These are phyloP conservation scores for Geoglossum cookeanum DNA, from an alignment of 2,329 filamentous ascomycete genomes.

Conservation along the genomic window DNA sequence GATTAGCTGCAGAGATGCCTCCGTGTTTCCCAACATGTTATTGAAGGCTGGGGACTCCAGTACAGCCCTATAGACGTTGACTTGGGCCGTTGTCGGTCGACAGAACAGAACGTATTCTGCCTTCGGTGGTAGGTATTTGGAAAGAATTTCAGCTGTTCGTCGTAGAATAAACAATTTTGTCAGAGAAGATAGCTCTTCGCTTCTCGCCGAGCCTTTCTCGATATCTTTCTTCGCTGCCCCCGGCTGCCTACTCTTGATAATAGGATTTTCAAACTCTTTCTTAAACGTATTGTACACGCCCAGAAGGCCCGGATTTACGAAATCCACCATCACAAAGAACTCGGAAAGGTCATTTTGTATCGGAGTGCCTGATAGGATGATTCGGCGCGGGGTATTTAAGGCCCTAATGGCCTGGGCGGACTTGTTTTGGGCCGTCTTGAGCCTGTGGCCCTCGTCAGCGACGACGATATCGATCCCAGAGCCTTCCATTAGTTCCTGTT, in stretches of 20 bases:
- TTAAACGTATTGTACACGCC: constrained; percentile 44
- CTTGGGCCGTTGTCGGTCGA: constrained; percentile 39
- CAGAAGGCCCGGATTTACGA: constrained; percentile 47
- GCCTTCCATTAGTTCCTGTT: constrained; percentile 44
- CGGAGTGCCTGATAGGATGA: constrained; percentile 48
- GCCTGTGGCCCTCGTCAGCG: constrained; percentile 48
- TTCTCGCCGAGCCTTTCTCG: constrained; percentile 42
- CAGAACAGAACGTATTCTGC: constrained; percentile 50
- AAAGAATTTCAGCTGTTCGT: constrained; percentile 44
- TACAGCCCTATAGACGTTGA: constrained; percentile 41
- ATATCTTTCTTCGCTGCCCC: constrained; percentile 40
- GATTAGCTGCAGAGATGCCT: constrained; percentile 47
- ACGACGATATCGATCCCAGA: constrained; percentile 48
- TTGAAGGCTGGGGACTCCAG: constrained; percentile 45
- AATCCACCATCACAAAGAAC: constrained; percentile 48
- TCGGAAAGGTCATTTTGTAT: constrained; percentile 50
- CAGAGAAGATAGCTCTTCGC: constrained; percentile 38
- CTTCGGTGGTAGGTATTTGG: constrained; percentile 46
- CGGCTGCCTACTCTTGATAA: constrained; percentile 43
- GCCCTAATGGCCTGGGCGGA: constrained; percentile 45
- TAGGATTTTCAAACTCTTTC: constrained; percentile 43
- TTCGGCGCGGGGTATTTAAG: constrained; percentile 38
- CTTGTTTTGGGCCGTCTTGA: constrained; percentile 52
- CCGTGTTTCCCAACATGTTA: constrained; percentile 39
- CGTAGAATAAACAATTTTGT: constrained; percentile 47